Conservation (phyloP, 768 basidiomycete genomes). For the Rhodotorula sphaerocarpa region DNA sequence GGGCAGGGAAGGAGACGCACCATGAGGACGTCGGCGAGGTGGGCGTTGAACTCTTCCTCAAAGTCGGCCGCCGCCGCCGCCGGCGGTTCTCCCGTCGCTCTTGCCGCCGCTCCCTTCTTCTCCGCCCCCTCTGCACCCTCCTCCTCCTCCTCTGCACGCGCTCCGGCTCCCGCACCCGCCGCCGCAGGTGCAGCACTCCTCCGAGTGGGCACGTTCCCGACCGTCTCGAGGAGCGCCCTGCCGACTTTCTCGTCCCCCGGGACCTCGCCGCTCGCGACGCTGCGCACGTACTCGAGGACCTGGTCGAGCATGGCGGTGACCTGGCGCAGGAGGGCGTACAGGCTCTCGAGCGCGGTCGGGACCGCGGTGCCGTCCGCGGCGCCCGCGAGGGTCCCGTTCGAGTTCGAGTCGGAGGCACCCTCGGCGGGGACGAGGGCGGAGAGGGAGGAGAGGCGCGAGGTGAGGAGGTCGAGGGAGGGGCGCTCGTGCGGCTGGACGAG, state of each 20-base stretch:
- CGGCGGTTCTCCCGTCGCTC: slow-evolving; percentile 49
- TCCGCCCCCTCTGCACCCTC: not conserved
- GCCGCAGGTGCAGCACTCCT: not conserved
- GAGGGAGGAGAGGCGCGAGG: slow-evolving; percentile 14
- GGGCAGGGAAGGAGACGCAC: slow-evolving; percentile 6
- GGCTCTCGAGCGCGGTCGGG: slow-evolving; percentile 62
- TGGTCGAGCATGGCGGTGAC: slow-evolving; percentile 74
- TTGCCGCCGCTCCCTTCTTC: not conserved
- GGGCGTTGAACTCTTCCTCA: slow-evolving; percentile 57
- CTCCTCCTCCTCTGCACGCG: not conserved
- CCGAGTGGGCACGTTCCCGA: slow-evolving; percentile 54
- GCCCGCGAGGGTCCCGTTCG: not conserved
- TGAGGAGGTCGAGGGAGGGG: slow-evolving; percentile 60
- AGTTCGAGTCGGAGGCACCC: not conserved
- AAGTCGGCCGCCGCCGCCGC: slow-evolving; percentile 46
- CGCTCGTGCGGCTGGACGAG: slow-evolving; percentile 74
- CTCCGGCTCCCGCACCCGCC: not conserved
- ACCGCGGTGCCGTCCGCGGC: slow-evolving; percentile 42
- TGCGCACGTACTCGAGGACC: slow-evolving; percentile 73
- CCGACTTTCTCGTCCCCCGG: slow-evolving; percentile 78
- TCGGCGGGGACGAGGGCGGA: not conserved
- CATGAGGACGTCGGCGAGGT: slow-evolving; percentile 77
- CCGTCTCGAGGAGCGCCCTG: slow-evolving; percentile 79
- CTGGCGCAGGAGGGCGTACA: slow-evolving; percentile 62
- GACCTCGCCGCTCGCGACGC: slow-evolving; percentile 66